phyloP scores from a whole-genome alignment of 1,139 yeast genomes.

The Yamadazyma dendronema region DNA sequence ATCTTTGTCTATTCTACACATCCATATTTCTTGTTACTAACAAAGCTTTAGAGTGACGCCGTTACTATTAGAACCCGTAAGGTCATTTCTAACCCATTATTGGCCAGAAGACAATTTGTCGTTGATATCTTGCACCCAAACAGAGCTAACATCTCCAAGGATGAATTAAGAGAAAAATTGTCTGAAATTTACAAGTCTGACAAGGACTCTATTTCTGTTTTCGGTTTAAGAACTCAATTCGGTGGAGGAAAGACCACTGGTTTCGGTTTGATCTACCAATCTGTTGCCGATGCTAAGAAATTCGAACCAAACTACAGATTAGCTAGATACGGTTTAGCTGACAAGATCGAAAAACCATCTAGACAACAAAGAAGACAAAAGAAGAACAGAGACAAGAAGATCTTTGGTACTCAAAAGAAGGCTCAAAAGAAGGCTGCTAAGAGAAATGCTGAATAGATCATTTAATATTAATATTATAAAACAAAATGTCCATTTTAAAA shows the following conservation, averaged over 20 bases:
- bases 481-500: conserved; percentile 6
- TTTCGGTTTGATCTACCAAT: conserved; percentile 98
- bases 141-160: conserved; percentile 99
- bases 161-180: conserved; percentile 97
- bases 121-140: conserved; percentile 99
- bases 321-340: conserved; percentile 98
- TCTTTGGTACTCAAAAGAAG: conserved; percentile 97
- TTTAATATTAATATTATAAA: conserved; percentile 14
- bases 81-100: conserved; percentile 99
- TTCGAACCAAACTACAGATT: conserved; percentile 99
- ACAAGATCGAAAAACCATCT: conserved; percentile 93
- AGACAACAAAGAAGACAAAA: conserved; percentile 99
- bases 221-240: conserved; percentile 98
- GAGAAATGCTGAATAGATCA: conserved; percentile 53
- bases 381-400: conserved; percentile 99
- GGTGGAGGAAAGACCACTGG: conserved; percentile 99
- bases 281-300: conserved; percentile 96
- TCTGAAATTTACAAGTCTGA: conserved; percentile 97
- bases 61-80: conserved; percentile 99
- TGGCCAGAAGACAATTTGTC: conserved; percentile 99
- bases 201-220: conserved; percentile 97
- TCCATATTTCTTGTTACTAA: conserved; percentile 35
- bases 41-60: conserved; percentile 78
- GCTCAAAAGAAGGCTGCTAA: conserved; percentile 89
- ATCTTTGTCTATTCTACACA: no score